Conservation (phyloP, 345 rosid genomes). For the Hypericum androsaemum region DNA sequence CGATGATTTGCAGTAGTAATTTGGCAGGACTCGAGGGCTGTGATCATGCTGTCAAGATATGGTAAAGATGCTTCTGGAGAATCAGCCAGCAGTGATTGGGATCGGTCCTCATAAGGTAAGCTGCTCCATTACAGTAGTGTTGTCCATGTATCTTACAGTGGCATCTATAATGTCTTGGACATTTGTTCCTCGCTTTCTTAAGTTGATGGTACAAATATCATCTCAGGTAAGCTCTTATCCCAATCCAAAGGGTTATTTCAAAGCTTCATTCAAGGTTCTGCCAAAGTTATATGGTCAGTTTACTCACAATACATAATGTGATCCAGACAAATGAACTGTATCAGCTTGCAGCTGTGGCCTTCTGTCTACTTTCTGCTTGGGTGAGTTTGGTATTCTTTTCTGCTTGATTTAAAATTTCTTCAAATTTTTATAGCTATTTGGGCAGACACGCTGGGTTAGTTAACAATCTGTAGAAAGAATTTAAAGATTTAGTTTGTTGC, state of each 20-base stretch:
- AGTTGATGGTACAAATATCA: conserved; percentile 90
- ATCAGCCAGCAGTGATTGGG: no score
- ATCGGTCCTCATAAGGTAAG: no score
- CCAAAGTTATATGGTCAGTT: conserved; percentile 1
- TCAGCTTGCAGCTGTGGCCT: conserved; percentile 97
- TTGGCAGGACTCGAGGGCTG: no score
- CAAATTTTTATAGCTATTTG: not conserved
- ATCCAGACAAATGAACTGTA: conserved; percentile 94
- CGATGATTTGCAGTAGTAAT: no score
- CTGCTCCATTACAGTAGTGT: conserved; percentile 39
- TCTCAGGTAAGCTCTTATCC: conserved; percentile 64
- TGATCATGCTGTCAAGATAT: no score
- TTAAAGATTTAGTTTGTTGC: no score
- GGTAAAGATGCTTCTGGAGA: no score
- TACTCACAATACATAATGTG: conserved; percentile 11
- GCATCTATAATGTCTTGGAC: conserved; percentile 87
- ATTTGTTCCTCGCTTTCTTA: conserved; percentile 89
- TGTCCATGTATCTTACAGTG: conserved; percentile 63
- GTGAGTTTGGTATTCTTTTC: conserved; percentile 32
- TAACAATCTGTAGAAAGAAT: no score
- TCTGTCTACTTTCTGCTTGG: conserved; percentile 98
- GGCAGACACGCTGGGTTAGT: not conserved
- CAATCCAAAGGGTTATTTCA: no score
- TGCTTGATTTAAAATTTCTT: not conserved
- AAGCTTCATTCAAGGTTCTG: conserved; percentile 2